Conservation (phyloP, 805 yeast species). For the Myxozyma vanderwaltii region DNA sequence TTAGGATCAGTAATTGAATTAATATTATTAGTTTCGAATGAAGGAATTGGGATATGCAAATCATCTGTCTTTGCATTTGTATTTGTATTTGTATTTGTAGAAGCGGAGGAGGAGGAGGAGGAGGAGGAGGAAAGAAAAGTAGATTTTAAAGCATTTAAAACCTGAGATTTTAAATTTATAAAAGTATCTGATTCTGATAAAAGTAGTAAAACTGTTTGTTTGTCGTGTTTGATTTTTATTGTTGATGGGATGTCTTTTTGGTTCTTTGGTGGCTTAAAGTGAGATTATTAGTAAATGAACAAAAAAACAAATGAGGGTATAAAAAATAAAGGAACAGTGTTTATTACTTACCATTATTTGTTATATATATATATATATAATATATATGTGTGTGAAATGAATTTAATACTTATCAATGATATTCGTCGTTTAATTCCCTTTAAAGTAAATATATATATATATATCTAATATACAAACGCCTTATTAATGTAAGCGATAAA, state of each 20-base stretch:
- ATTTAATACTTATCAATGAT: too few relatives aligned
- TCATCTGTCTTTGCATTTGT: background rate
- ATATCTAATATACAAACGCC: too few relatives aligned
- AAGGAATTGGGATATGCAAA: conserved; percentile 24
- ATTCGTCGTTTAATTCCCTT: too few relatives aligned
- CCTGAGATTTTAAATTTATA: conserved; percentile 5
- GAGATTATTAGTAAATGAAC: background rate
- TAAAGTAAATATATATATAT: too few relatives aligned
- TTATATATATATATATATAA: too few relatives aligned
- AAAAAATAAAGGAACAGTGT: too few relatives aligned
- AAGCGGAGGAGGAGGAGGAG: too few relatives aligned
- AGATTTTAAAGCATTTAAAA: conserved; percentile 11
- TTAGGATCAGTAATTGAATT: too few relatives aligned
- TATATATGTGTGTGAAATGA: too few relatives aligned
- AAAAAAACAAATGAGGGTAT: background rate
- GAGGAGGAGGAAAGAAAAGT: conserved; percentile 10
- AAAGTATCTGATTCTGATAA: conserved; percentile 12
- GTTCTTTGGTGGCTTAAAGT: background rate
- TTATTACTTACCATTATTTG: too few relatives aligned
- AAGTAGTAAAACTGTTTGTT: conserved; percentile 19
- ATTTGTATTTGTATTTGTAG: too few relatives aligned
- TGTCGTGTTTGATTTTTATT: conserved; percentile 24
- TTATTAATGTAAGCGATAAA: too few relatives aligned
- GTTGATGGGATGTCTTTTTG: conserved; percentile 8
- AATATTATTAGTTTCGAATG: conserved; percentile 23